Evolutionary conservation across 805 yeast species (phyloP).

Genomic region (Cyberlindnera americana): DNA sequence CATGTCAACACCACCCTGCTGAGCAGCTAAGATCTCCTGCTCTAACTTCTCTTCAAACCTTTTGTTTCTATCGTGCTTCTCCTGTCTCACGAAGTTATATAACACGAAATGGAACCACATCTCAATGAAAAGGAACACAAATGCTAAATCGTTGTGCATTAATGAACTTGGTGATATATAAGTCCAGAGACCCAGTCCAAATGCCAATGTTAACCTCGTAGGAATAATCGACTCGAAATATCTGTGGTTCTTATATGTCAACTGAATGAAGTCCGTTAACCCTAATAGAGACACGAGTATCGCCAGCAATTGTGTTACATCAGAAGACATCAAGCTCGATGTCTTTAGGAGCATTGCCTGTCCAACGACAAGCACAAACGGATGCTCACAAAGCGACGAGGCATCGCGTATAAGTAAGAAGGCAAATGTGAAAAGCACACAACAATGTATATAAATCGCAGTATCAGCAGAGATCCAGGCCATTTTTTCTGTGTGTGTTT

Average conservation of each 20-base stretch:
- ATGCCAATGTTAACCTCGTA: conserved; percentile 46
- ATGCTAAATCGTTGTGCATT: conserved; percentile 62
- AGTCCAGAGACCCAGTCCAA: conserved; percentile 46
- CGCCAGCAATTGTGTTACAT: conserved; percentile 30
- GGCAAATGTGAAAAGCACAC: conserved; percentile 41
- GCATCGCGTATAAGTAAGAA: conserved; percentile 49
- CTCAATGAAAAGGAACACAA: conserved; percentile 55
- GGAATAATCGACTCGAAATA: conserved; percentile 65
- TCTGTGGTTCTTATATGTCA: conserved; percentile 38
- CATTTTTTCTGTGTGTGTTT: conserved; percentile 32
- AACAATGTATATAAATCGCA: conserved; percentile 44
- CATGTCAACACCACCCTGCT: conserved; percentile 17
- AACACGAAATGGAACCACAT: conserved; percentile 67
- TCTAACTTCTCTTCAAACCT: conserved; percentile 37
- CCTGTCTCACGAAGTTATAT: conserved; percentile 62
- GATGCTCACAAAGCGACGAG: conserved; percentile 38
- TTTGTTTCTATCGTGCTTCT: conserved; percentile 39
- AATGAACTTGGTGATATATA: conserved; percentile 39
- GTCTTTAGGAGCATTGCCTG: conserved; percentile 41
- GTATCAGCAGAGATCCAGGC: conserved; percentile 48
- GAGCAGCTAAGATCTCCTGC: conserved; percentile 17
- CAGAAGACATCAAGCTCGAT: neutral
- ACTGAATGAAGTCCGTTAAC: conserved; percentile 55
- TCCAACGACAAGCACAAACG: conserved; percentile 49
- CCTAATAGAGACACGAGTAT: conserved; percentile 40